Percentiles rank a stretch among this genome's conserved stretches.
phyloP scores from a whole-genome alignment of 2,329 filamentous ascomycete species.

The Trichoderma sp. region DNA sequence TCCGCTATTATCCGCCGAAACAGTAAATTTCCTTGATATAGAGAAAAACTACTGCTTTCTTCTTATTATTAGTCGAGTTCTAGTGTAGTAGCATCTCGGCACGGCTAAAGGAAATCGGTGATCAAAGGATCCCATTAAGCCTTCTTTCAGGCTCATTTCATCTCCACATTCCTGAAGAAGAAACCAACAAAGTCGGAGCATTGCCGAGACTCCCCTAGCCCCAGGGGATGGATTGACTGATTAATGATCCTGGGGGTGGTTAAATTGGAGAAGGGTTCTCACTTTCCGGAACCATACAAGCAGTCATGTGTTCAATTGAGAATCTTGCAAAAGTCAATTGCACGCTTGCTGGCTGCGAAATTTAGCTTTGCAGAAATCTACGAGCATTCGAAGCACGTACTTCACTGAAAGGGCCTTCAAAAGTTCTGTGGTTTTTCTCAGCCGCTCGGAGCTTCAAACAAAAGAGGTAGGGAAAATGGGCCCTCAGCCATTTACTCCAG shows the following conservation, averaged over 20 bases:
- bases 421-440: neutral
- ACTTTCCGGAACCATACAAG: neutral
- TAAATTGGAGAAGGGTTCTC: neutral
- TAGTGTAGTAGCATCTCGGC: neutral
- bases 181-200: neutral
- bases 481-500: neutral
- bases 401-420: too few relatives aligned
- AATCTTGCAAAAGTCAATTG: neutral
- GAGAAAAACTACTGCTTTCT: neutral
- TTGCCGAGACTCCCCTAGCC: slow-evolving; percentile 22
- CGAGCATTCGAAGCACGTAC: neutral
- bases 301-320: neutral
- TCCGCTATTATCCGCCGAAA: neutral
- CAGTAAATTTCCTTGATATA: neutral
- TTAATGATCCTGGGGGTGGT: neutral
- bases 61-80: neutral
- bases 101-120: too few relatives aligned
- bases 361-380: neutral
- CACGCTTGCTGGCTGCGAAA: too few relatives aligned
- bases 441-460: neutral
- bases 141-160: neutral
- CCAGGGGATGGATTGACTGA: too few relatives aligned
- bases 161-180: neutral
- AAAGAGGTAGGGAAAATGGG: neutral
- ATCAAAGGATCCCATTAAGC: neutral